A percentile compares a stretch with the other conserved stretches of the same genome.
These are phyloP conservation scores for Atractiella rhizophila DNA, from an alignment of 768 basidiomycete species.

Conservation along the genomic window DNA sequence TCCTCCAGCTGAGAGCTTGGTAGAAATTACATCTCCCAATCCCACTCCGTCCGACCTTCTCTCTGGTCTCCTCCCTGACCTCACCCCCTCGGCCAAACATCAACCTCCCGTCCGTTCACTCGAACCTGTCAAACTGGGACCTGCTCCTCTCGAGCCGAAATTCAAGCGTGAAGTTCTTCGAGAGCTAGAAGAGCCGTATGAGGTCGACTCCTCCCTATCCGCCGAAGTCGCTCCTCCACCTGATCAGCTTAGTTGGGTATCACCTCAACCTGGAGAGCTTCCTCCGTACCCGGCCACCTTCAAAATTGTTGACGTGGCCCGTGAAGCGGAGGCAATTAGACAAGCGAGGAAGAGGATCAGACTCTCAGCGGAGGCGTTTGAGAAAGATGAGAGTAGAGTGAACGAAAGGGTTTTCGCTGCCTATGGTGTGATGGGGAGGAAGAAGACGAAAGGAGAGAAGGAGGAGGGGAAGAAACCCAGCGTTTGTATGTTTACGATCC, in stretches of 20 bases:
- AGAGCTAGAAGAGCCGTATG: no score
- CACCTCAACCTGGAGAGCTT: slow-evolving; percentile 45
- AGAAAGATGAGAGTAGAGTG: slow-evolving; percentile 18
- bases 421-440: slow-evolving; percentile 23
- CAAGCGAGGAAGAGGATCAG: slow-evolving; percentile 81
- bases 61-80: neutral
- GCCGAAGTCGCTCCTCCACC: slow-evolving; percentile 29
- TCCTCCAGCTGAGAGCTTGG: neutral
- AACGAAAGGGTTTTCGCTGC: slow-evolving; percentile 34
- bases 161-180: no score
- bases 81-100: neutral
- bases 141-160: no score
- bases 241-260: slow-evolving; percentile 15
- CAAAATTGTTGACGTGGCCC: slow-evolving; percentile 59
- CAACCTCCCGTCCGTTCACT: no score
- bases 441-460: slow-evolving; percentile 1
- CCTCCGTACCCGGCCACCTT: slow-evolving; percentile 60
- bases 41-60: neutral
- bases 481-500: slow-evolving; percentile 80
- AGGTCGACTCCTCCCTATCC: slow-evolving; percentile 34
- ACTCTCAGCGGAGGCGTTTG: slow-evolving; percentile 37
- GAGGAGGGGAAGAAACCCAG: slow-evolving; percentile 36
- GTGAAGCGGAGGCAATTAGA: slow-evolving; percentile 67
- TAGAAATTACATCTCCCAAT: neutral
- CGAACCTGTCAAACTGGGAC: no score